Evolutionary conservation across 2,329 filamentous ascomycete genomes (phyloP).

Genomic region (Calonectria pseudoreteaudii): DNA sequence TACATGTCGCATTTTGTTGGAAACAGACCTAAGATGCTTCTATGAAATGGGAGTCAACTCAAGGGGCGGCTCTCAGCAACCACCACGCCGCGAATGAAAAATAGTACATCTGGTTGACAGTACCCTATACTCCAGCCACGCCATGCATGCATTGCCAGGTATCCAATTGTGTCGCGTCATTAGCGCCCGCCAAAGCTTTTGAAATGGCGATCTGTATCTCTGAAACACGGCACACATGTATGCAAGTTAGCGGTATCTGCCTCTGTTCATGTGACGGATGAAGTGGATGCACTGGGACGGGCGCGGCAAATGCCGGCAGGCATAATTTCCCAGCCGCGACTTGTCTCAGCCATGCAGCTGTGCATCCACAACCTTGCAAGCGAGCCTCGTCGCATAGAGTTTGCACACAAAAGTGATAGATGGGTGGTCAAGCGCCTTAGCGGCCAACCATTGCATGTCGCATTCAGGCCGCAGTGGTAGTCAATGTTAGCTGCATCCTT

Average conservation of each 20-base stretch:
- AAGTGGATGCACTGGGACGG: not conserved
- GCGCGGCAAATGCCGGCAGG: not conserved
- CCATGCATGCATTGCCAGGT: too few relatives aligned
- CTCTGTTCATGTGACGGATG: not conserved
- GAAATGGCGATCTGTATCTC: not conserved
- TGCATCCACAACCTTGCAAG: not conserved
- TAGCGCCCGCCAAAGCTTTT: not conserved
- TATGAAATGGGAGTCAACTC: not conserved
- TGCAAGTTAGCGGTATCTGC: not conserved
- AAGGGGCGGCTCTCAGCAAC: not conserved
- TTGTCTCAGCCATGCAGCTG: not conserved
- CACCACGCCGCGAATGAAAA: too few relatives aligned
- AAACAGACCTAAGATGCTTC: too few relatives aligned
- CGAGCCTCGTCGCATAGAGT: not conserved
- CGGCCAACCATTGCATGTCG: not conserved
- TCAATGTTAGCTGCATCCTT: too few relatives aligned
- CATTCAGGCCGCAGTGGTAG: too few relatives aligned
- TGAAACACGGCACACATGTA: not conserved
- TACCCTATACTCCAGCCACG: not conserved
- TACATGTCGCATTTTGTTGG: not conserved
- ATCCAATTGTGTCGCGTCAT: not conserved
- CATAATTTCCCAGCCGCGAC: not conserved
- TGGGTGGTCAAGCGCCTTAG: not conserved
- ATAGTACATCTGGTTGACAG: too few relatives aligned
- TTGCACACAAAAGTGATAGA: not conserved